These are phyloP conservation scores for Rhododendron molle DNA, from an alignment of 148 eudicot genomes.

Conservation along the genomic window DNA sequence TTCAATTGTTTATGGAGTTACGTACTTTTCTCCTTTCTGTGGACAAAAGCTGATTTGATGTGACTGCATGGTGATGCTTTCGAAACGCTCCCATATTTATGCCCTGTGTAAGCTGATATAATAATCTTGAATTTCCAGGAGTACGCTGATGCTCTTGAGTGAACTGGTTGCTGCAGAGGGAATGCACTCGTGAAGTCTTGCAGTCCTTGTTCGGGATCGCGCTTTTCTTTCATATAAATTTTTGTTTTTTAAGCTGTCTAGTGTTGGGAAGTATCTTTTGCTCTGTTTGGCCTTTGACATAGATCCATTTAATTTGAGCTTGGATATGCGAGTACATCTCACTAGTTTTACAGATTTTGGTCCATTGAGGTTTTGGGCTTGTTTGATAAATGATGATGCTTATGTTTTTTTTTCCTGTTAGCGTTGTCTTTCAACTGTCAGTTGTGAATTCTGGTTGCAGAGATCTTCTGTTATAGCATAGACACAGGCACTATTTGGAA, in stretches of 20 bases:
- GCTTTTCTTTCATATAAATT: not conserved
- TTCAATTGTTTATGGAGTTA: not conserved
- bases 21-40: not conserved
- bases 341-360: not conserved
- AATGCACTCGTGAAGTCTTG: not conserved
- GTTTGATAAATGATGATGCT: not conserved
- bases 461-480: not conserved
- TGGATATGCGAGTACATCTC: not conserved
- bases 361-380: not conserved
- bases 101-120: not conserved
- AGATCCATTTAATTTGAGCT: not conserved
- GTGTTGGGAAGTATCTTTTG: not conserved
- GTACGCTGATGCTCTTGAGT: not conserved
- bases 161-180: not conserved
- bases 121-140: slow-evolving; percentile 1
- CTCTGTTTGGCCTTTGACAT: not conserved
- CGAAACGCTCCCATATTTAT: not conserved
- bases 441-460: not conserved
- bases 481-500: not conserved
- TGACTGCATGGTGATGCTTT: not conserved
- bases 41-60: not conserved
- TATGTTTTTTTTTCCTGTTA: not conserved
- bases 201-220: not conserved
- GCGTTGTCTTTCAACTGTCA: not conserved
- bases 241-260: not conserved